Percentiles rank a stretch among this genome's conserved stretches.
phyloP scores from a whole-genome alignment of 2,329 filamentous ascomycete species.

The Aspergillus intermedius region DNA sequence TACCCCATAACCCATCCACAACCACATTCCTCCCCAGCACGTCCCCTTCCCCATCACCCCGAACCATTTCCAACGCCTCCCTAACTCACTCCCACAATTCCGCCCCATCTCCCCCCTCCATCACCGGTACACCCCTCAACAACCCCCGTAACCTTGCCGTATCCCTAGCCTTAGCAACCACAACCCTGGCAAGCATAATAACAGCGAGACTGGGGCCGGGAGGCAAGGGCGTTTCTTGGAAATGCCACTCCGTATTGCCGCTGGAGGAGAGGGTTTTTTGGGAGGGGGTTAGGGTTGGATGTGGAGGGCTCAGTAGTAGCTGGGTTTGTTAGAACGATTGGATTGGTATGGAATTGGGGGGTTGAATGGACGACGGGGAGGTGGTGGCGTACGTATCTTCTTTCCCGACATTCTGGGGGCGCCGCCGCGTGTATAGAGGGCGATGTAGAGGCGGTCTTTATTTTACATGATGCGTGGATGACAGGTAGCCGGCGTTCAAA shows the following conservation, averaged over 20 bases:
- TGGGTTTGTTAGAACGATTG: neutral
- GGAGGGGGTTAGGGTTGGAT: neutral
- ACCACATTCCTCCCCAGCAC: neutral
- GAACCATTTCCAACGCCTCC: neutral
- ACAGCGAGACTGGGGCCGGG: neutral
- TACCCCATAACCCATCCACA: too few relatives aligned
- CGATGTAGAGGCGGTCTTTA: constrained; percentile 27
- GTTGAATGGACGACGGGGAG: neutral
- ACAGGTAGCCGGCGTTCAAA: neutral
- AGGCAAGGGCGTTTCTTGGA: neutral
- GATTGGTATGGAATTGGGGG: neutral
- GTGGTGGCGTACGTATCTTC: constrained; percentile 20
- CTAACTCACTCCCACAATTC: too few relatives aligned
- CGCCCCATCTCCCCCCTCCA: too few relatives aligned
- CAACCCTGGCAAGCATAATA: neutral
- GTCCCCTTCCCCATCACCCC: neutral
- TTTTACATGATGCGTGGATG: constrained; percentile 4
- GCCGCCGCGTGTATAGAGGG: constrained; percentile 21
- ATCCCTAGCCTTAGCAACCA: neutral
- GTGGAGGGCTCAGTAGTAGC: neutral
- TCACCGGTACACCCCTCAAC: too few relatives aligned
- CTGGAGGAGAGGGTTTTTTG: neutral
- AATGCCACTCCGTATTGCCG: neutral
- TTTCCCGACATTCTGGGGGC: constrained; percentile 15
- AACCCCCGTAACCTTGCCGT: too few relatives aligned